Evolutionary conservation across 2,329 filamentous ascomycete species (phyloP).

Genomic region (Bipolaris oryzae): DNA sequence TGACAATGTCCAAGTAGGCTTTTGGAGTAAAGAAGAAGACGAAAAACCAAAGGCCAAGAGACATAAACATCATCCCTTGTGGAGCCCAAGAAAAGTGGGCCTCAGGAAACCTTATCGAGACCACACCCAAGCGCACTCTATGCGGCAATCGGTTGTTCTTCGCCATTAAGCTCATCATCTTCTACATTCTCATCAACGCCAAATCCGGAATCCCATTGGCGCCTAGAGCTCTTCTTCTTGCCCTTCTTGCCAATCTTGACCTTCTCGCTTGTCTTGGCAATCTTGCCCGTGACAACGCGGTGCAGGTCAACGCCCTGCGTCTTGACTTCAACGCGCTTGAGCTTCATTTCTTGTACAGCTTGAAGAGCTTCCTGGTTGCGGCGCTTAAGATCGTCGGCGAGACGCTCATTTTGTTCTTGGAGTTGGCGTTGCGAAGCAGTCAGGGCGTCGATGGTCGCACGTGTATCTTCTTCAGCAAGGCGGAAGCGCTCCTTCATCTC

Average conservation of each 20-base stretch:
- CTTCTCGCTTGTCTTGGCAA: constrained; percentile 40
- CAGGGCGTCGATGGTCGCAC: constrained; percentile 41
- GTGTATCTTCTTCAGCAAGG: constrained; percentile 34
- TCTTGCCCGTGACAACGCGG: constrained; percentile 38
- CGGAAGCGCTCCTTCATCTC: constrained; percentile 43
- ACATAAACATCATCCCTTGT: not conserved
- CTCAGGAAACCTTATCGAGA: not conserved
- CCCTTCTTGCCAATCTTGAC: constrained; percentile 43
- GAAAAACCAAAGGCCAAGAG: constrained; percentile 1
- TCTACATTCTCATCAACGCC: constrained; percentile 34
- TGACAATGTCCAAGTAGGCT: not conserved
- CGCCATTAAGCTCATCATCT: constrained; percentile 16
- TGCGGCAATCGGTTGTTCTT: constrained; percentile 24
- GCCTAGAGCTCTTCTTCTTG: constrained; percentile 32
- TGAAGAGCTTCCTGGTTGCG: constrained; percentile 38
- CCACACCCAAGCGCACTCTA: constrained; percentile 9
- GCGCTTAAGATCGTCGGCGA: constrained; percentile 34
- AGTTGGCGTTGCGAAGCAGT: constrained; percentile 35
- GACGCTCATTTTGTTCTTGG: constrained; percentile 39
- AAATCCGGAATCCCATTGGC: constrained; percentile 45
- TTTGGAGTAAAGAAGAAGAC: constrained; percentile 1
- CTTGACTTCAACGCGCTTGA: constrained; percentile 40
- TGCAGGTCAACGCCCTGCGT: constrained; percentile 33
- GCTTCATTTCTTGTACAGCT: constrained; percentile 43
- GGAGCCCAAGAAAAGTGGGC: not conserved